Percentiles rank a stretch among this genome's conserved stretches.
Evolutionary conservation across 768 basidiomycete species (phyloP).

Genomic region (Dacryopinax spathularia): DNA sequence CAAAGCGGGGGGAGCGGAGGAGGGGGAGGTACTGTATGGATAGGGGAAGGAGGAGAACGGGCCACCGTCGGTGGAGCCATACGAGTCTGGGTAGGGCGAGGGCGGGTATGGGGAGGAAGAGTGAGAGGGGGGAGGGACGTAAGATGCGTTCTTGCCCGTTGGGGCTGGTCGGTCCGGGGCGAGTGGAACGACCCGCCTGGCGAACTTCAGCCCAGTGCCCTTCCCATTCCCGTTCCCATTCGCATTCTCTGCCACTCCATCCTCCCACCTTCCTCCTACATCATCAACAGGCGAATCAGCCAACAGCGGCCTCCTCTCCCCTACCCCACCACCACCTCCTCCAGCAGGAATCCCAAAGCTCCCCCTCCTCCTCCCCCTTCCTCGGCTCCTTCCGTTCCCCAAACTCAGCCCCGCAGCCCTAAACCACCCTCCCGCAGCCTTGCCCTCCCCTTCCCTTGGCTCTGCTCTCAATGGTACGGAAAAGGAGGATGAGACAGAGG

Average conservation of each 20-base stretch:
- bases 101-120: not conserved
- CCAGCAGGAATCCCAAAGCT: not conserved
- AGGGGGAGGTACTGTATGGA: no score
- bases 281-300: no score
- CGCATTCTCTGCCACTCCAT: not conserved
- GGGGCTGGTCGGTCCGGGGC: not conserved
- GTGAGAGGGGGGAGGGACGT: not conserved
- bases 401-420: not conserved
- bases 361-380: not conserved
- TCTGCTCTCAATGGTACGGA: not conserved
- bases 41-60: no score
- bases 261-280: no score
- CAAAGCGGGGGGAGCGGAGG: no score
- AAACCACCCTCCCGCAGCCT: not conserved
- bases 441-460: slow-evolving; percentile 1
- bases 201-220: not conserved
- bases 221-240: not conserved
- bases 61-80: no score
- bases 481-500: not conserved
- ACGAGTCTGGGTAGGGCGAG: not conserved
- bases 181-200: not conserved
- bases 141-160: not conserved
- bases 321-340: not conserved
- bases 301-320: not conserved
- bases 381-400: not conserved